Percentiles rank a stretch among this genome's conserved stretches.
phyloP scores from a whole-genome alignment of 202 grass and related monocot species.

The Zizania palustris region DNA sequence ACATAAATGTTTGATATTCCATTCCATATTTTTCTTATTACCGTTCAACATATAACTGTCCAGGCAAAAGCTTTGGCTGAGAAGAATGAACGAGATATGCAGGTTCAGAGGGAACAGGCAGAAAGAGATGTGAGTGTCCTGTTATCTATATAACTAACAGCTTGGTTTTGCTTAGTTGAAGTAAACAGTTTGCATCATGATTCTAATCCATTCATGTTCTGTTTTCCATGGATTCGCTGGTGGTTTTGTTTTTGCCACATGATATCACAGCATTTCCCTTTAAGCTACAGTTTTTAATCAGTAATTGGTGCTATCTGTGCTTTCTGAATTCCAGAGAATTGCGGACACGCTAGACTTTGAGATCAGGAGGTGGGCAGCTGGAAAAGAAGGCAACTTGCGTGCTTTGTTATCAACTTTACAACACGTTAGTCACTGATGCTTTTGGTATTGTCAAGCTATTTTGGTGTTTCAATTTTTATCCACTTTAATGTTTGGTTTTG shows the following conservation, averaged over 20 bases:
- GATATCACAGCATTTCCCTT: neutral
- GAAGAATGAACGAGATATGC: conserved; percentile 96
- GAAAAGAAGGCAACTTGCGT: conserved; percentile 97
- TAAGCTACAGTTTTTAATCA: conserved; percentile 27
- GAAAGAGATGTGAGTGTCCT: conserved; percentile 81
- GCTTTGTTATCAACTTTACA: conserved; percentile 90
- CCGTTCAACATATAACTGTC: conserved; percentile 33
- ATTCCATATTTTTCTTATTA: conserved; percentile 11
- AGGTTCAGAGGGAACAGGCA: conserved; percentile 82
- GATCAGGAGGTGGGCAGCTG: conserved; percentile 94
- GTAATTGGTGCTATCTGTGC: conserved; percentile 27
- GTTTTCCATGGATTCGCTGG: neutral
- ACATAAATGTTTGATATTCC: conserved; percentile 12
- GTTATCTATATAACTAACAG: conserved; percentile 18
- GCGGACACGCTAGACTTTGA: conserved; percentile 76
- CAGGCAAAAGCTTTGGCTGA: conserved; percentile 93
- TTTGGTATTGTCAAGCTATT: conserved; percentile 7
- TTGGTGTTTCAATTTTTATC: neutral
- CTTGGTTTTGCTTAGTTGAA: conserved; percentile 17
- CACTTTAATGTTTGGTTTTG: conserved; percentile 21
- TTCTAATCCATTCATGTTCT: conserved; percentile 26
- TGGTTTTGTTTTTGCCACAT: neutral
- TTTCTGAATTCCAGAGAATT: conserved; percentile 79
- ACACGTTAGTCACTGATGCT: conserved; percentile 64
- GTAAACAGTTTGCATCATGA: conserved; percentile 4